These are phyloP conservation scores for Tolypocladium pustulatum DNA, from an alignment of 2,329 filamentous ascomycete species.

Conservation along the genomic window DNA sequence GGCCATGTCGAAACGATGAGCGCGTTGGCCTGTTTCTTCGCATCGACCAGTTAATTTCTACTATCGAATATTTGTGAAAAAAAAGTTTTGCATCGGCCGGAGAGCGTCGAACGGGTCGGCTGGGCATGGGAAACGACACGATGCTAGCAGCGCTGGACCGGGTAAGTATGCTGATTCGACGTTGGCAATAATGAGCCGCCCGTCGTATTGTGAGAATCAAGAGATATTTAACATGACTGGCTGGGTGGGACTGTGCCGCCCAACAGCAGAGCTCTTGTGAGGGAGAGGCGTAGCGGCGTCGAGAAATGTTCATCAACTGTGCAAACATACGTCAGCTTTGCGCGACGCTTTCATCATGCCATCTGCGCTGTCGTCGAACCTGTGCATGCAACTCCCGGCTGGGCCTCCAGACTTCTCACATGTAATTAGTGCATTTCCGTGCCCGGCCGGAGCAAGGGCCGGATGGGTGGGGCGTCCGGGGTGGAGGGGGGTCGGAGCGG, in stretches of 20 bases:
- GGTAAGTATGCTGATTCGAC: not conserved
- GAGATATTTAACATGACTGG: not conserved
- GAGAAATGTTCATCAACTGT: not conserved
- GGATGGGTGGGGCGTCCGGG: not conserved
- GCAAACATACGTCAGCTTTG: not conserved
- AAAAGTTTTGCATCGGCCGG: not conserved
- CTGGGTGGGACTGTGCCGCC: not conserved
- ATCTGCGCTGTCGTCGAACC: not conserved
- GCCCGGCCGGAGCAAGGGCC: not conserved
- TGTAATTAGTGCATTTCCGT: not conserved
- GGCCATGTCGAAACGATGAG: conserved; percentile 3
- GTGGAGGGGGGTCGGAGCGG: not conserved
- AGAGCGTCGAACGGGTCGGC: not conserved
- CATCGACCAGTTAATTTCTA: not conserved
- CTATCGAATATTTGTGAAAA: too few species aligned
- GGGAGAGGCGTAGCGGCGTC: not conserved
- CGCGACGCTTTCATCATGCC: not conserved
- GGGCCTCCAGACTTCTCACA: not conserved
- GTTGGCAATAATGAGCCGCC: not conserved
- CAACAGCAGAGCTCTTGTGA: not conserved
- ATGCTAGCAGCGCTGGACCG: not conserved
- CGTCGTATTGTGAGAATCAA: not conserved
- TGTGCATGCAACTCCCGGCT: not conserved
- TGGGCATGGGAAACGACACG: not conserved
- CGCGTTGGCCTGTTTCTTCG: not conserved